Base-by-base conservation (phyloP, 768 basidiomycete genomes). In the Lactarius sp. region DNA sequence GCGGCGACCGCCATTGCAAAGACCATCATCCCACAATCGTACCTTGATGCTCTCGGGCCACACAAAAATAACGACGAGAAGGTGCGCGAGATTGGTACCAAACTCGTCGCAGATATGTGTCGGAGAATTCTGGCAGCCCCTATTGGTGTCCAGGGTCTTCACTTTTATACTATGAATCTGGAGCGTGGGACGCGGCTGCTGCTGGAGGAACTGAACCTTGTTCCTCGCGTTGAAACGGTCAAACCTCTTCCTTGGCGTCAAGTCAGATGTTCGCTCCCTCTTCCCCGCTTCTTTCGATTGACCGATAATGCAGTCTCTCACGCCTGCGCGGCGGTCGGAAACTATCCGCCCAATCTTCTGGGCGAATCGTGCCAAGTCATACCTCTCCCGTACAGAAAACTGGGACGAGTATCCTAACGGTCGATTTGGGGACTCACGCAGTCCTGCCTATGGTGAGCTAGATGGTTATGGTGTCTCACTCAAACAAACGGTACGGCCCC, bases 321-420 rank as follows among this genome's bases (percentile, higher is more conserved):
- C 96, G 2, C 94, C 95, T 20, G 92, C 83, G 71, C 83, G 97
- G 61, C 88, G 96, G 55, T 80, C 85, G 67, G 97, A 99, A 76
- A 88, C 84, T 53, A 98, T 96, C 67, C 88, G 97, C 39, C 97
- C 97, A 3, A 98, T 99, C 72, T 98, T 98, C 80, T 98, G 96
- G 95, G 94, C 97, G 13, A 98, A 99, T 77, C 83, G 96, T 44
- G 84, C 94, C 42, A 90, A 94, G 72, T 97, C 94, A 1, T 98
- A 98, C 73, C 80, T 98, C 52, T 92, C 92, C 8, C 88, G 96
- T 59, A 98, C 97, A 14, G 94, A 97, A 73, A 92, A 97, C 72
- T 99, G 97, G 97, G 97, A 99, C 72, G 96, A 98, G 73, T 98
- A 97, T 75, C 97, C 97, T 55, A 99, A 99, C 74, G 97, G 97